Conservation (phyloP, 148 eudicot species). For the Selenicereus undatus region DNA sequence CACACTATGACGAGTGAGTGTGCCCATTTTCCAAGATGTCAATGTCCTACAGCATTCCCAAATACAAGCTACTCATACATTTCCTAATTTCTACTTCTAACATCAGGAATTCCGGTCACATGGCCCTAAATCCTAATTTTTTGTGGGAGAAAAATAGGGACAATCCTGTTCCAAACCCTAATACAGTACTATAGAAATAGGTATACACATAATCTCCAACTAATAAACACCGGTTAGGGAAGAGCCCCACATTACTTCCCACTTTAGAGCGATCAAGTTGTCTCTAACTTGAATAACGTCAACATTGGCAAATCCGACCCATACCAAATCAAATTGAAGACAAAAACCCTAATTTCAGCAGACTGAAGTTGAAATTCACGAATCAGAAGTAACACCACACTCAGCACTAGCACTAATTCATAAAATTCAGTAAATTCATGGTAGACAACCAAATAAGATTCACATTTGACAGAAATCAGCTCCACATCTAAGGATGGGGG, state of each 20-base stretch:
- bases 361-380: background rate
- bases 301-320: background rate
- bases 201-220: background rate
- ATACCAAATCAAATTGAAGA: background rate
- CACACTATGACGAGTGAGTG: no score
- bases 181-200: background rate
- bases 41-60: background rate
- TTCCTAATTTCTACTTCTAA: background rate
- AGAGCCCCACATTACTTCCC: no score
- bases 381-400: background rate
- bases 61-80: background rate
- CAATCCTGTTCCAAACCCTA: background rate
- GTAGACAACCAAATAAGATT: background rate
- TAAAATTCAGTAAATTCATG: background rate
- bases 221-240: no score
- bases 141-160: no score
- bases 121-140: background rate
- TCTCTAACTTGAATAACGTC: no score
- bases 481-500: background rate
- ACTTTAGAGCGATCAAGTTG: no score
- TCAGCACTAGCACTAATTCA: background rate
- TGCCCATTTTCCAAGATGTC: background rate
- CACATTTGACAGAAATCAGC: background rate
- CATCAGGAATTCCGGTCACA: background rate
- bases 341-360: background rate